Base-by-base conservation (phyloP, 1,284 basidiomycete genomes). In the Ganoderma meredithae region DNA sequence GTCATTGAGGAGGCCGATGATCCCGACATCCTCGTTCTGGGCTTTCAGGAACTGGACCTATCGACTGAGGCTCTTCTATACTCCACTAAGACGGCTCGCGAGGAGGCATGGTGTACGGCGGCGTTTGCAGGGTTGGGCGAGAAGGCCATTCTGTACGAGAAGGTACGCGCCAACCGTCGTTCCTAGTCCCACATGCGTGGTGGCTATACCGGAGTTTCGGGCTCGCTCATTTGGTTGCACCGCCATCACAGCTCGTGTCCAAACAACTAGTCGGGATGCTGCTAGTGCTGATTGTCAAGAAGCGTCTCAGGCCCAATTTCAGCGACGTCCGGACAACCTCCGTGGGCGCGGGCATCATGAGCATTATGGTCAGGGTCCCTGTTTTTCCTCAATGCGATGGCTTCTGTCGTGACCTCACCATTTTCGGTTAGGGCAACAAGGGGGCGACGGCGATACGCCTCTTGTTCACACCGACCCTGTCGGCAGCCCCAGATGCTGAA, bases 241-340 rank as follows among this genome's bases (percentile, higher is more conserved):
- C 64, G 66, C 62, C 41, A 47, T 70, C 41, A 22, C 59, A 94
- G 92, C 82, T 94, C 43, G 80, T 79, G 27, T 92, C 90, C 2
- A 92, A 86, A 75, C 93, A 93, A 77, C 87, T 94, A 3, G 92
- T 94, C 52, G 92, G 92, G 31, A 91, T 94, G 84, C 81, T 94
- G 33, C 79, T 94, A 41, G 76, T 94, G 8, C 77, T 91, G 40
- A 79, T 94, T 40, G 87, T 88, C 17, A 90, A 86, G 78, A 90
- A 84, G 69, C 73, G 79, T 0, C 72, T 92, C 53, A 79, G 77
- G 12, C 60, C 75, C 9, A 84, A 83, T 70, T 90, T 94, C 71
- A 81, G 80, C 41, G 83, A 88, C 53, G 75, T 91, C 58, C 82
- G 80, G 70, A 83, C 84, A 2, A 79, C 82, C 33, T 79, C 84